phyloP scores from a whole-genome alignment of 768 basidiomycete genomes.

The Gymnopilus dilepis region DNA sequence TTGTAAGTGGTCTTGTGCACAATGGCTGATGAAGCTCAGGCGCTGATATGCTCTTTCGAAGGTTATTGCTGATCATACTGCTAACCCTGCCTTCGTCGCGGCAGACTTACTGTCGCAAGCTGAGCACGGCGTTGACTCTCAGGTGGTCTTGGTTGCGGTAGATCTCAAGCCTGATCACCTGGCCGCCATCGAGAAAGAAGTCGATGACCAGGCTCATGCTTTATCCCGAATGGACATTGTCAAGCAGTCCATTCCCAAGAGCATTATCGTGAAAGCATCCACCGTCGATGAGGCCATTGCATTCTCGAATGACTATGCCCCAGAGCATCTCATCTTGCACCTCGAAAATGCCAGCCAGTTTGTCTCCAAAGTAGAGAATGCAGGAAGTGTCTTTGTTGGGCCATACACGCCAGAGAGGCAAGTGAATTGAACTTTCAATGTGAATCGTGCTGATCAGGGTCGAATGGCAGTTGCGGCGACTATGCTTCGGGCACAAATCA shows the following conservation, averaged over 20 bases:
- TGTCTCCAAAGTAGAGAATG: conserved; percentile 80
- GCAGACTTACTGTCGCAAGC: conserved; percentile 98
- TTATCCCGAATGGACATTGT: conserved; percentile 91
- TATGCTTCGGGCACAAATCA: conserved; percentile 99
- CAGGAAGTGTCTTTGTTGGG: conserved; percentile 96
- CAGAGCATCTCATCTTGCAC: conserved; percentile 96
- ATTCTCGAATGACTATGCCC: conserved; percentile 98
- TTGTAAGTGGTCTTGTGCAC: conserved; percentile 60
- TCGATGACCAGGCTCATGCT: conserved; percentile 86
- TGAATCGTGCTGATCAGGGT: conserved; percentile 6
- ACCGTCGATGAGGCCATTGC: conserved; percentile 76
- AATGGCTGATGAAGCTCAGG: not conserved
- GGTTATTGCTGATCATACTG: conserved; percentile 93
- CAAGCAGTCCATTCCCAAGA: conserved; percentile 86
- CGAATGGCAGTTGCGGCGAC: conserved; percentile 81
- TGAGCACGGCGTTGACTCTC: conserved; percentile 97
- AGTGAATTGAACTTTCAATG: too few species aligned
- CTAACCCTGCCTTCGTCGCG: conserved; percentile 89
- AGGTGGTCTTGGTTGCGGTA: conserved; percentile 91
- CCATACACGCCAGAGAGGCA: conserved; percentile 95
- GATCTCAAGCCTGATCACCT: conserved; percentile 66
- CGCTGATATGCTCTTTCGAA: conserved; percentile 34
- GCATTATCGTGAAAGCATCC: conserved; percentile 79
- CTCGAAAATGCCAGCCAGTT: conserved; percentile 69
- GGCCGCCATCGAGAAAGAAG: conserved; percentile 78